Evolutionary conservation across 2,329 filamentous ascomycete genomes (phyloP).

Genomic region (Aureobasidium sp.): DNA sequence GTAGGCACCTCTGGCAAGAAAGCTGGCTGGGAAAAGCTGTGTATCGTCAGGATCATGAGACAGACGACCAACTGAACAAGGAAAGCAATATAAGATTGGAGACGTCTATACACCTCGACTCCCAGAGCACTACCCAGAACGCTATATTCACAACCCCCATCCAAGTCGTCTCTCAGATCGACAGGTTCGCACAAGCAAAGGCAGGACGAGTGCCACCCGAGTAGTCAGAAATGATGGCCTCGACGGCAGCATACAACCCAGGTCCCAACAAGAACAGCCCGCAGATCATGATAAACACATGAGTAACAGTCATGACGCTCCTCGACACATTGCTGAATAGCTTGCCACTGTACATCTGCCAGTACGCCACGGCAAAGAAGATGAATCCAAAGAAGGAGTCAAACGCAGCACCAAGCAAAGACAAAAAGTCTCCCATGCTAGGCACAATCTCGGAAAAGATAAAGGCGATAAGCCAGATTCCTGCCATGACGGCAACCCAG

Average conservation of each 20-base stretch:
- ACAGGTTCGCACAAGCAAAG: slow-evolving; percentile 44
- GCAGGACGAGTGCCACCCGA: slow-evolving; percentile 38
- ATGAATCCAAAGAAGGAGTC: slow-evolving; percentile 48
- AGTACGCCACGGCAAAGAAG: slow-evolving; percentile 46
- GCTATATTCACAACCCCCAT: neutral
- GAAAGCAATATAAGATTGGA: neutral
- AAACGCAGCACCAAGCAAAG: slow-evolving; percentile 42
- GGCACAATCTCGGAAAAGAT: slow-evolving; percentile 45
- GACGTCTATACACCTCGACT: neutral
- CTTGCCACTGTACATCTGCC: slow-evolving; percentile 30
- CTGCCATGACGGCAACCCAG: slow-evolving; percentile 37
- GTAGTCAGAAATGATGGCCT: slow-evolving; percentile 48
- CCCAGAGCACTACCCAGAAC: neutral
- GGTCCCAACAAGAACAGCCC: slow-evolving; percentile 47
- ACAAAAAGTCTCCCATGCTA: slow-evolving; percentile 46
- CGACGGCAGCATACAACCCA: slow-evolving; percentile 46
- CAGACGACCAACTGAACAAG: neutral
- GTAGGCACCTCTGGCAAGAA: slow-evolving; percentile 78
- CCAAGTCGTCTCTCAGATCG: slow-evolving; percentile 30
- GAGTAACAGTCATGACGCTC: slow-evolving; percentile 38
- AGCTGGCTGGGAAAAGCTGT: slow-evolving; percentile 90
- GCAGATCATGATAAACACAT: slow-evolving; percentile 39
- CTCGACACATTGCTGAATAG: slow-evolving; percentile 25
- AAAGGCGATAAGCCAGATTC: slow-evolving; percentile 40
- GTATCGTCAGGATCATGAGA: slow-evolving; percentile 64